Percentiles rank a stretch among this genome's conserved stretches.
phyloP scores from a whole-genome alignment of 192 early-diverging fungal species.

The Ambispora gerdemannii region DNA sequence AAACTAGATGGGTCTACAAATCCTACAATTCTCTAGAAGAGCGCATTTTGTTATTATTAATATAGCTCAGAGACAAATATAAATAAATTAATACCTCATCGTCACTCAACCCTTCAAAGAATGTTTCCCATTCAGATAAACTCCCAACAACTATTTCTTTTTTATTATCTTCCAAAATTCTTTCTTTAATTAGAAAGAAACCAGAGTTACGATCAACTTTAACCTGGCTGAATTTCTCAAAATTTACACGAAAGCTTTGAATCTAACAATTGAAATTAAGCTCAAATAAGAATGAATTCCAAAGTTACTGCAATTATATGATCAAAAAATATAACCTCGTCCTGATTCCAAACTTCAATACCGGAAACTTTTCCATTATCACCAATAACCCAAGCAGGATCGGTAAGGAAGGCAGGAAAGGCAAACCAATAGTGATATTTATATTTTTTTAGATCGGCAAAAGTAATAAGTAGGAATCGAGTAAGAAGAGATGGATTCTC shows the following conservation, averaged over 20 bases:
- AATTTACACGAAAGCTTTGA: neutral
- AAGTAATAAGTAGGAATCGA: constrained; percentile 79
- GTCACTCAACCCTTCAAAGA: constrained; percentile 40
- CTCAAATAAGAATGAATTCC: neutral
- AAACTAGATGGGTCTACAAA: constrained; percentile 87
- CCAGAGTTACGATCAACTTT: constrained; percentile 30
- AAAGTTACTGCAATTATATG: neutral
- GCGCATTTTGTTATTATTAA: neutral
- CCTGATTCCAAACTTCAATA: constrained; percentile 28
- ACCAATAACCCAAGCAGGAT: constrained; percentile 53
- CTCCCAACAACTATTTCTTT: constrained; percentile 38
- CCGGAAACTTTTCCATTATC: constrained; percentile 18
- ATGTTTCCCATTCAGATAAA: constrained; percentile 56
- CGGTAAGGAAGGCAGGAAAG: constrained; percentile 81
- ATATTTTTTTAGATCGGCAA: constrained; percentile 95
- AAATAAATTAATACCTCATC: constrained; percentile 29
- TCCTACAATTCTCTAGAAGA: constrained; percentile 55
- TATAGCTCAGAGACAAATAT: neutral
- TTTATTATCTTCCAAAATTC: neutral
- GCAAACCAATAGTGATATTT: constrained; percentile 94
- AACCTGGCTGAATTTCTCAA: constrained; percentile 14
- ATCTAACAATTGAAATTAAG: neutral
- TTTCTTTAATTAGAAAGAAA: constrained; percentile 40
- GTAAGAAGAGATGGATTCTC: constrained; percentile 62
- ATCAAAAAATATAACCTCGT: constrained; percentile 28